These are phyloP conservation scores for Mucor irregularis DNA, from an alignment of 371 early-diverging fungal species.

Conservation along the genomic window DNA sequence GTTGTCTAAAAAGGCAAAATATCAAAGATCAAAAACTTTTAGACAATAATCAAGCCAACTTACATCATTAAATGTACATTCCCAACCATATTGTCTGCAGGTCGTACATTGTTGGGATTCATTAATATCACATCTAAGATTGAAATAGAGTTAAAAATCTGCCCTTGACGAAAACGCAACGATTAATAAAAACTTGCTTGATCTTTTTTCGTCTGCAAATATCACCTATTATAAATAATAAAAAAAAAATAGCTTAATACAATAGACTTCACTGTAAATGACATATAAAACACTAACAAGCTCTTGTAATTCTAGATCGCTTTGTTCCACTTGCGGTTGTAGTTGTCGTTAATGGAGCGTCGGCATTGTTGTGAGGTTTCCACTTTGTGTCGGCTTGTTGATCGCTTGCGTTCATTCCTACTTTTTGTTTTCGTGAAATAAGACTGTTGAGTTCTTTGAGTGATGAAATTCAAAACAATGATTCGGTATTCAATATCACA, in stretches of 20 bases:
- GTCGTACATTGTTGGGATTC: constrained; percentile 33
- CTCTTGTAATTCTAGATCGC: constrained; percentile 36
- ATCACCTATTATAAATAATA: constrained; percentile 29
- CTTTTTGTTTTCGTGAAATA: no score
- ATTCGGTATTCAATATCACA: constrained; percentile 37
- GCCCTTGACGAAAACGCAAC: constrained; percentile 1
- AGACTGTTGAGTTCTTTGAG: background rate
- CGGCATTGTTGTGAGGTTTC: no score
- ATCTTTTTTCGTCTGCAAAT: constrained; percentile 49
- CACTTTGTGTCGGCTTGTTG: background rate
- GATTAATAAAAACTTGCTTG: constrained; percentile 23
- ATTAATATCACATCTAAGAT: constrained; percentile 48
- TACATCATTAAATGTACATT: constrained; percentile 52
- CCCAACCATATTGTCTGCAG: constrained; percentile 47
- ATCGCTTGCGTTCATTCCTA: background rate
- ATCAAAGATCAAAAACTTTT: background rate
- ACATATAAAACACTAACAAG: constrained; percentile 22
- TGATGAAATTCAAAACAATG: background rate
- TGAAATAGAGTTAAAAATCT: no score
- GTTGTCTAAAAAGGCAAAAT: constrained; percentile 14
- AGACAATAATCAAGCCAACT: constrained; percentile 6
- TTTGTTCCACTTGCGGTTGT: constrained; percentile 3
- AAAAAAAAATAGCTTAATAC: background rate
- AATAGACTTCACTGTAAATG: background rate
- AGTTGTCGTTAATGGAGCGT: background rate